Evolutionary conservation across 2,329 filamentous ascomycete species (phyloP), one percentile per base, ranked within the genome.

Genomic region (Metarhizium brunneum): DNA sequence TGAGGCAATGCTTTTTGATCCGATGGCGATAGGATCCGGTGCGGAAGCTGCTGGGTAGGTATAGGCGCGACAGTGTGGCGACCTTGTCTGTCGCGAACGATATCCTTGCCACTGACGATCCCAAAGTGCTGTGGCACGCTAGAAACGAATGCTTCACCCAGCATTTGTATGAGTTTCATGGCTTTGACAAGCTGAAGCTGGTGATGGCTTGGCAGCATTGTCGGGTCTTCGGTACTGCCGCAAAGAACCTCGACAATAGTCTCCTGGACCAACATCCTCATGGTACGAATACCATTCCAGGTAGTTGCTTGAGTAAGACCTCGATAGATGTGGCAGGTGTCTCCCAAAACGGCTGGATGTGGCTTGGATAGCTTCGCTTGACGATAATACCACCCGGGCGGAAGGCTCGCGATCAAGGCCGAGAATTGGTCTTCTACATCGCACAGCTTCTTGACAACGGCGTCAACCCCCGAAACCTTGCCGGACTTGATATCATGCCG

Each of bases 121-220:
- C 76, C 76, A 47, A 78, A 74, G 59, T 78, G 73, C 60, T 79
- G 76, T 0, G 77, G 77, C 2, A 78, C 71, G 53, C 71, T 78
- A 48, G 76, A 74, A 45, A 73, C 65, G 50, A 79, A 71, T 32
- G 71, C 72, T 47, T 71, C 66, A 53, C 72, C 67, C 30, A 78
- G 65, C 52, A 67, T 67, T 52, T 70, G 65, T 35, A 79, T 65
- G 54, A 72, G 59, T 38, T 63, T 64, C 54, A 72, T 70, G 4
- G 68, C 66, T 56, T 66, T 72, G 20, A 73, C 69, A 18, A 73
- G 64, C 32, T 67, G 66, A 52, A 69, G 63, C 35, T 68, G 69
- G 25, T 73, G 60, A 62, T 58, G 62, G 64, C 69, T 13, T 54
- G 69, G 57, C 54, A 66, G 60, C 16, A 59, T 54, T 3, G 63